phyloP scores from a whole-genome alignment of 345 rosid genomes.

The Boechera retrofracta region DNA sequence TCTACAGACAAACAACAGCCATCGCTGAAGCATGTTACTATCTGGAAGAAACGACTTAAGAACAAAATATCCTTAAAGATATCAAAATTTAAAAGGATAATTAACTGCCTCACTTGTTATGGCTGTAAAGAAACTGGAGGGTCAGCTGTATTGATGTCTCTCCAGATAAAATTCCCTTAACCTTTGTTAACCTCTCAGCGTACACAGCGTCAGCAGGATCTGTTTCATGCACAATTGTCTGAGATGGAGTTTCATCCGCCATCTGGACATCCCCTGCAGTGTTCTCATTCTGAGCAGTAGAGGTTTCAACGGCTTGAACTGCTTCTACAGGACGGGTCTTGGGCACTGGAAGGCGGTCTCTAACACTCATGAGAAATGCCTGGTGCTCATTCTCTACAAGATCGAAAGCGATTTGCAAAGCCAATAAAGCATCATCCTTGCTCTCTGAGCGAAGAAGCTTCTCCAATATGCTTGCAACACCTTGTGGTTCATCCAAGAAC shows the following conservation, averaged over 20 bases:
- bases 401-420: constrained; percentile 95
- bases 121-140: constrained; percentile 89
- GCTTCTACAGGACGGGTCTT: constrained; percentile 61
- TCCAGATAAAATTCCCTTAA: constrained; percentile 89
- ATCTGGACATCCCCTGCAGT: constrained; percentile 78
- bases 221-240: constrained; percentile 46
- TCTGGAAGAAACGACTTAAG: constrained; percentile 6
- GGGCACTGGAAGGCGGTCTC: constrained; percentile 77
- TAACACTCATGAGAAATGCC: constrained; percentile 89
- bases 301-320: constrained; percentile 56
- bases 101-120: constrained; percentile 67
- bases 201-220: constrained; percentile 69
- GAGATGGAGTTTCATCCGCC: constrained; percentile 72
- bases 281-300: constrained; percentile 59
- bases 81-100: constrained; percentile 17
- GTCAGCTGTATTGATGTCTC: constrained; percentile 94
- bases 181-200: constrained; percentile 82
- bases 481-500: constrained; percentile 93
- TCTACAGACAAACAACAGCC: constrained; percentile 52
- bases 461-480: constrained; percentile 84
- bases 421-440: constrained; percentile 86
- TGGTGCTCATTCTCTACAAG: constrained; percentile 98
- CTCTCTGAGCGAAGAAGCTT: constrained; percentile 86
- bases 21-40: constrained; percentile 17
- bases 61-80: not conserved